Evolutionary conservation across 2,329 filamentous ascomycete genomes (phyloP).

Genomic region (Colletotrichum siamense): DNA sequence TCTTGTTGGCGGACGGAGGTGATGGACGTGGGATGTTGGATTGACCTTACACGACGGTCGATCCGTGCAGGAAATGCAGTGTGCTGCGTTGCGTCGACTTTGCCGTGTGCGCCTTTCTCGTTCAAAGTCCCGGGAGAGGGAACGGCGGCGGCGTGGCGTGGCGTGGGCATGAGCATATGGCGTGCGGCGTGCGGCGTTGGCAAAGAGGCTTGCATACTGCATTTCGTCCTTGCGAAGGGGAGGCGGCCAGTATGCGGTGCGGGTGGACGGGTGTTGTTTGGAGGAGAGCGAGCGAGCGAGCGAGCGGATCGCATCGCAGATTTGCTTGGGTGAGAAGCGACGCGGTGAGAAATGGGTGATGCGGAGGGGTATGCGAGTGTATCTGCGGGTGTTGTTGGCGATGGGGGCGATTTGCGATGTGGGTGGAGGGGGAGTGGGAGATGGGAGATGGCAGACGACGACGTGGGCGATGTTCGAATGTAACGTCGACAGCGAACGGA

Average conservation of each 20-base stretch:
- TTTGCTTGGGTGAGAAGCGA: neutral
- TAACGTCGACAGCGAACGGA: neutral
- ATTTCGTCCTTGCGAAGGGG: neutral
- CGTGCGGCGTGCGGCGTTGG: neutral
- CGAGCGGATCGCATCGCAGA: neutral
- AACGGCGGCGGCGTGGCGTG: neutral
- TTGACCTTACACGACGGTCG: conserved; percentile 12
- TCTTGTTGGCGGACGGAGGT: neutral
- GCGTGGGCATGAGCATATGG: neutral
- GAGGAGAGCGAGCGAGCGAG: neutral
- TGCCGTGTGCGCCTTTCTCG: neutral
- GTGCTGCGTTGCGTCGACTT: neutral
- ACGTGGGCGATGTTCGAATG: neutral
- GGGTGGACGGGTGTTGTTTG: neutral
- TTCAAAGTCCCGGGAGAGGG: neutral
- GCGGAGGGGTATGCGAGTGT: conserved; percentile 6
- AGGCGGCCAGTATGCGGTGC: neutral
- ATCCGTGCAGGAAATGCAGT: conserved; percentile 15
- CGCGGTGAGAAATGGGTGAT: neutral
- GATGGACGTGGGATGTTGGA: neutral
- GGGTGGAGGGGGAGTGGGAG: neutral
- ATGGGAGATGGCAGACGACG: neutral
- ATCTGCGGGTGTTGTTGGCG: neutral
- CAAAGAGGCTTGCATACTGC: neutral
- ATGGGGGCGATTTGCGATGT: neutral